Conservation (phyloP, 2,329 filamentous ascomycete species). For the Pseudogymnoascus sp. region DNA sequence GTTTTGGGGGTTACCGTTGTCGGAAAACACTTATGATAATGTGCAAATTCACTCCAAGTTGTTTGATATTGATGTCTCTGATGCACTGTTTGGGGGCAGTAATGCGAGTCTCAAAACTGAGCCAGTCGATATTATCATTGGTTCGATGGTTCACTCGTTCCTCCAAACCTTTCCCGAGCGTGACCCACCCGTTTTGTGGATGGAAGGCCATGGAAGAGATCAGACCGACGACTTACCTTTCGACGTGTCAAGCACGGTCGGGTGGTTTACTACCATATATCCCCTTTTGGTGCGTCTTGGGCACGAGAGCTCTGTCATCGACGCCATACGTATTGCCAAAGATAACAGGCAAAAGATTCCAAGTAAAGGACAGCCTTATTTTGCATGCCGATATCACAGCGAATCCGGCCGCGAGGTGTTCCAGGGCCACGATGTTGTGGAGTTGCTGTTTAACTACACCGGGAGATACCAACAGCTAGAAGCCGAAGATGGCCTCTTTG, state of each 20-base stretch:
- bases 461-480: slow-evolving; percentile 41
- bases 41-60: neutral
- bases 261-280: slow-evolving; percentile 40
- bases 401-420: slow-evolving; percentile 20
- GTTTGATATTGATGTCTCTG: slow-evolving; percentile 16
- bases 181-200: slow-evolving; percentile 31
- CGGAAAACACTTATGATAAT: neutral
- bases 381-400: neutral
- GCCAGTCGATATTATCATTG: slow-evolving; percentile 34
- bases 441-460: slow-evolving; percentile 44
- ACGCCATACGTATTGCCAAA: neutral
- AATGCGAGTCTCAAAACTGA: slow-evolving; percentile 23
- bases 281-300: slow-evolving; percentile 19
- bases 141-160: slow-evolving; percentile 31
- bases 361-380: slow-evolving; percentile 4
- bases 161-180: slow-evolving; percentile 29
- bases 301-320: neutral
- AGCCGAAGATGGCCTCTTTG: slow-evolving; percentile 30
- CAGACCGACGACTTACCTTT: slow-evolving; percentile 2
- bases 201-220: slow-evolving; percentile 38
- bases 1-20: neutral
- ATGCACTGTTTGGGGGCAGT: slow-evolving; percentile 28
- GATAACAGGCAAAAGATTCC: neutral
- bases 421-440: slow-evolving; percentile 32
- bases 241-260: slow-evolving; percentile 33